phyloP scores from a whole-genome alignment of 139 green algal species.

The Micractinium conductrix region DNA sequence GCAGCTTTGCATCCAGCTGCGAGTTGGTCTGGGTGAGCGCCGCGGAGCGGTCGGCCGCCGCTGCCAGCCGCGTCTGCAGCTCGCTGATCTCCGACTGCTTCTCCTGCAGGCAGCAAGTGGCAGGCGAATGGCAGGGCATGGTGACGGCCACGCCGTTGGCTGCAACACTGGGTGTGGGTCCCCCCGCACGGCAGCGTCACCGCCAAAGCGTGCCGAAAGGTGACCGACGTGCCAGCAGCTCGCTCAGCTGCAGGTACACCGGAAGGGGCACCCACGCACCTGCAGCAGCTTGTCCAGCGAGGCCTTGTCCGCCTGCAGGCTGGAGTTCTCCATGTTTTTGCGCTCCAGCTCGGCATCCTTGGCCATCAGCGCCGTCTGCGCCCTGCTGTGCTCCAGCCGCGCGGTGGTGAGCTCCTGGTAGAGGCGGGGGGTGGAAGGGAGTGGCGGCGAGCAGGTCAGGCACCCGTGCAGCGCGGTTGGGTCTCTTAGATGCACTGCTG shows the following conservation, averaged over 20 bases:
- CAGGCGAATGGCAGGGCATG: too few species aligned
- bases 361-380: slow-evolving; percentile 49
- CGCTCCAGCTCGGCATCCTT: slow-evolving; percentile 47
- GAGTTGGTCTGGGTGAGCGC: slow-evolving; percentile 39
- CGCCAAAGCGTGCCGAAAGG: too few species aligned
- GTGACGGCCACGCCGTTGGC: too few species aligned
- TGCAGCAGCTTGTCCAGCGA: slow-evolving; percentile 49
- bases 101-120: slow-evolving; percentile 7
- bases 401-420: slow-evolving; percentile 40
- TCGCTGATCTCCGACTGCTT: slow-evolving; percentile 48
- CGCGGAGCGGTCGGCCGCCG: slow-evolving; percentile 43
- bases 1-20: slow-evolving; percentile 44
- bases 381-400: slow-evolving; percentile 40
- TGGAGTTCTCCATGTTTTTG: slow-evolving; percentile 34
- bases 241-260: too few species aligned
- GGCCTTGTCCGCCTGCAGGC: slow-evolving; percentile 45
- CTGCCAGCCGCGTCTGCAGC: slow-evolving; percentile 40
- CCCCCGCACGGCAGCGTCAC: too few species aligned
- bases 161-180: too few species aligned
- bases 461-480: too few species aligned
- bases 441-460: background rate
- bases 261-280: background rate
- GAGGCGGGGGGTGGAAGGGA: background rate
- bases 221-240: too few species aligned
- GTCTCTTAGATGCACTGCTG: too few species aligned